Evolutionary conservation across 1,284 basidiomycete species (phyloP), one percentile per base, ranked within the genome.

Genomic region (Cryptococcus sp.): DNA sequence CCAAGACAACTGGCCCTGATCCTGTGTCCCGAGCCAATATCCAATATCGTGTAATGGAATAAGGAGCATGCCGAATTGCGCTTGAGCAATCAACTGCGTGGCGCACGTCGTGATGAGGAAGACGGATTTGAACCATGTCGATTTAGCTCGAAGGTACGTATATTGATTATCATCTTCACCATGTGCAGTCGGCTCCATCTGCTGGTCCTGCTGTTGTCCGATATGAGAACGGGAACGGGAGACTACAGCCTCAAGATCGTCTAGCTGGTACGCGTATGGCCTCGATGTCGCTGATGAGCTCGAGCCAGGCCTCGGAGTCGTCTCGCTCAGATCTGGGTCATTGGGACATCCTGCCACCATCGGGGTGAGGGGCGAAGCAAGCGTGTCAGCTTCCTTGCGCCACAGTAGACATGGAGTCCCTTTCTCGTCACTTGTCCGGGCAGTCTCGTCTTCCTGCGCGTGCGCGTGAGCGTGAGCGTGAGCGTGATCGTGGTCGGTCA

Each of bases 11-110:
- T 66, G 46, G 3, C 65, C 68, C 6, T 61, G 52, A 59, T 62
- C 62, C 26, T 57, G 49, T 6, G 65, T 64, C 13, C 64, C 61
- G 15, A 69, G 57, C 45, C 62, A 56, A 2, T 48, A 34, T 2
- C 67, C 67, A 23, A 72, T 65, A 25, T 65, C 58, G 19, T 65
- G 47, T 5, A 70, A 46, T 15, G 70, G 65, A 19, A 68, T 57
- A 22, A 70, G 59, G 20, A 69, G 50, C 60, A 66, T 61, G 0
- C 65, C 70, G 17, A 69, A 59, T 22, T 67, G 66, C 25, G 52
- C 64, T 55, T 72, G 70, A 3, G 62, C 62, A 29, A 69, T 46
- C 17, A 67, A 52, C 49, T 70, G 68, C 10, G 65, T 59, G 17
- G 63, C 62, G 49, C 66, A 72, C 11, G 64, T 54, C 11, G 57